Percentiles rank a stretch among this genome's conserved stretches.
Conservation (phyloP, 2,329 filamentous ascomycete species). For the Fonsecaea pugnacius region DNA sequence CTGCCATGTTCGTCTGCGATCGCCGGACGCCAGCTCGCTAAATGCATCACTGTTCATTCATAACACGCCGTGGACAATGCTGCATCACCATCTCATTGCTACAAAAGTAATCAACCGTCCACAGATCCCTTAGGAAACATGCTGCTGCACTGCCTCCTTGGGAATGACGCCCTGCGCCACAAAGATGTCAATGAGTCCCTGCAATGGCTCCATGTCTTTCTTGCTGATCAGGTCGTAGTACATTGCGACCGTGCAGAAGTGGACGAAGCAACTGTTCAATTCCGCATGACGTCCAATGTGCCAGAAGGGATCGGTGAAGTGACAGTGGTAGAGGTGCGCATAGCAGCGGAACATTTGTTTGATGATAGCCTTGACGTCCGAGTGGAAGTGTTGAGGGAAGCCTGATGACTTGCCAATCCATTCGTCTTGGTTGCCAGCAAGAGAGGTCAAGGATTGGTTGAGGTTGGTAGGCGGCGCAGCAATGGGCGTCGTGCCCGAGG, state of each 20-base stretch:
- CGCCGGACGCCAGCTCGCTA: conserved; percentile 19
- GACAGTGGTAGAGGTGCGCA: conserved; percentile 95
- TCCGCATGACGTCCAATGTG: conserved; percentile 73
- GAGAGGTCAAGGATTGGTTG: conserved; percentile 62
- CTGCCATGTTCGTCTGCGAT: background rate
- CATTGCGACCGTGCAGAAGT: conserved; percentile 80
- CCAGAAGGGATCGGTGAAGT: conserved; percentile 84
- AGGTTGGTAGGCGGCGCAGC: conserved; percentile 48
- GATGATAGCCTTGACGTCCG: conserved; percentile 91
- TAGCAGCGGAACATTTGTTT: conserved; percentile 99
- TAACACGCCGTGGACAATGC: background rate
- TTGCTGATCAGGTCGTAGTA: conserved; percentile 83
- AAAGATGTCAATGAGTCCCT: conserved; percentile 90
- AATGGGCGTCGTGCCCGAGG: conserved; percentile 43
- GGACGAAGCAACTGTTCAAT: conserved; percentile 84
- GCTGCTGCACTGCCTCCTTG: conserved; percentile 56
- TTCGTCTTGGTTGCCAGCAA: conserved; percentile 65
- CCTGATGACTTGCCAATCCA: conserved; percentile 93
- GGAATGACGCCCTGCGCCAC: conserved; percentile 86
- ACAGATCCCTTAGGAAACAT: conserved; percentile 23
- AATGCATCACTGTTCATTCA: conserved; percentile 14
- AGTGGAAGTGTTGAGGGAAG: conserved; percentile 86
- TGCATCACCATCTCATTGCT: background rate
- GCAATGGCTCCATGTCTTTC: conserved; percentile 93
- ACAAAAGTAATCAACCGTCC: background rate